A percentile compares a stretch with the other conserved stretches of the same genome.
phyloP scores from a whole-genome alignment of 495 filamentous ascomycete species.

The Xanthoparmelia taractica region DNA sequence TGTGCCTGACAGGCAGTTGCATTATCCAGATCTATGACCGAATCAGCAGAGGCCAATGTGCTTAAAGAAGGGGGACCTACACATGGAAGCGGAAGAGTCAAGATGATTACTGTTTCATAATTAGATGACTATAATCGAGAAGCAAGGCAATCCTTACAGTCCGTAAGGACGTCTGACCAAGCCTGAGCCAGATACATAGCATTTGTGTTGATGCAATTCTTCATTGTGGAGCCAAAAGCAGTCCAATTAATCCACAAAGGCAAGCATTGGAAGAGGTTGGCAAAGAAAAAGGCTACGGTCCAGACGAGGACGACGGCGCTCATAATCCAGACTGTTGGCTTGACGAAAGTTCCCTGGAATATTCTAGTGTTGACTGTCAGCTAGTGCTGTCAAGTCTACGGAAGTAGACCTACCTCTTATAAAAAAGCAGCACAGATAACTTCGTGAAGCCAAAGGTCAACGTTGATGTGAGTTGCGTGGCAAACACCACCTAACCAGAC shows the following conservation, averaged over 20 bases:
- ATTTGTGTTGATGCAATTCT: not conserved
- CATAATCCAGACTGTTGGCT: not conserved
- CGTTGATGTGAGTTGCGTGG: not conserved
- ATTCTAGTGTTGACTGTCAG: not conserved
- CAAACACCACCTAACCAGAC: not conserved
- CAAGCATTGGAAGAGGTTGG: constrained; percentile 6
- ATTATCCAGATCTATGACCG: not conserved
- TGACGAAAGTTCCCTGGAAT: not conserved
- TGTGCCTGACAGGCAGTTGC: not conserved
- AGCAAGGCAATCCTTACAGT: not conserved
- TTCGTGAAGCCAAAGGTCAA: constrained; percentile 8
- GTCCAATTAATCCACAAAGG: constrained; percentile 3
- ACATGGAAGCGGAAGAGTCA: not conserved
- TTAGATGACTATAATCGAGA: not conserved
- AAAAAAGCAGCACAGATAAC: constrained; percentile 8
- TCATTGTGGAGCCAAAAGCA: not conserved
- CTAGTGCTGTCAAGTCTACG: not conserved
- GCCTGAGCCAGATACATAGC: constrained; percentile 6
- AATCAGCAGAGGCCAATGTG: not conserved
- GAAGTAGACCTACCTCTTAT: not conserved
- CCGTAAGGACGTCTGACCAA: constrained; percentile 11
- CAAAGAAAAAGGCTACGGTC: constrained; percentile 1
- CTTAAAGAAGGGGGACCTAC: not conserved
- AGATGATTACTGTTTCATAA: not conserved
- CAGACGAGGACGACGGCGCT: not conserved